phyloP scores from a whole-genome alignment of 2,329 filamentous ascomycete species.

The Zarea fungicola region DNA sequence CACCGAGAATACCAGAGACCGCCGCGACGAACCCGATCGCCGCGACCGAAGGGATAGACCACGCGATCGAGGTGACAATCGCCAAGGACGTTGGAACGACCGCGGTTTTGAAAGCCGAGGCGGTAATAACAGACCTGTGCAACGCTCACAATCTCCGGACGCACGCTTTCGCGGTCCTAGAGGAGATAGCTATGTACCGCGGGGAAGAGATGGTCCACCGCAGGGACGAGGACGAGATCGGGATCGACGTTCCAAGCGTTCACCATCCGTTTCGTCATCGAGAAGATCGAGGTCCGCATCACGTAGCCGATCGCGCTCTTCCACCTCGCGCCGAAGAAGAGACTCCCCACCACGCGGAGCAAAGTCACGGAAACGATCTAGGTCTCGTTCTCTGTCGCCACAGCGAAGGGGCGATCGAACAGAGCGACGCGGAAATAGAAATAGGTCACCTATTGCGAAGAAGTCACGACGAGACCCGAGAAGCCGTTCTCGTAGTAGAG shows the following conservation, averaged over 20 bases:
- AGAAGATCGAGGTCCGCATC: slow-evolving; percentile 29
- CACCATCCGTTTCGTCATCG: slow-evolving; percentile 29
- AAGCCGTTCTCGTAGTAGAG: slow-evolving; percentile 40
- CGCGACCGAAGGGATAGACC: slow-evolving; percentile 59
- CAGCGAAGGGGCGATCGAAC: slow-evolving; percentile 24
- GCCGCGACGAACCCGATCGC: slow-evolving; percentile 64
- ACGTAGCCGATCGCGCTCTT: slow-evolving; percentile 27
- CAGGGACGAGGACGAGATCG: slow-evolving; percentile 38
- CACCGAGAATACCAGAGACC: slow-evolving; percentile 66
- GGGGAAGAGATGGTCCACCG: slow-evolving; percentile 35
- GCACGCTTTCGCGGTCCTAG: slow-evolving; percentile 38
- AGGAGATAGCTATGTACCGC: slow-evolving; percentile 50
- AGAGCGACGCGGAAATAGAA: slow-evolving; percentile 16
- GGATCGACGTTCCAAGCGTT: slow-evolving; percentile 21
- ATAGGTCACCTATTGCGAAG: slow-evolving; percentile 42
- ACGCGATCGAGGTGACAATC: slow-evolving; percentile 47
- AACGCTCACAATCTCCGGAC: slow-evolving; percentile 45
- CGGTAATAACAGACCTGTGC: slow-evolving; percentile 38
- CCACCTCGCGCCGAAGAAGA: slow-evolving; percentile 29
- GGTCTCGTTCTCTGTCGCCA: slow-evolving; percentile 26
- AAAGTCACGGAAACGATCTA: slow-evolving; percentile 34
- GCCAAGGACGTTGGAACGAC: slow-evolving; percentile 49
- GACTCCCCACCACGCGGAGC: slow-evolving; percentile 27
- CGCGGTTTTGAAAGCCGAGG: slow-evolving; percentile 41
- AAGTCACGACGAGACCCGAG: slow-evolving; percentile 44